Conservation (phyloP, 352 stramenopile genomes). For the Phytopythium aichiense region DNA sequence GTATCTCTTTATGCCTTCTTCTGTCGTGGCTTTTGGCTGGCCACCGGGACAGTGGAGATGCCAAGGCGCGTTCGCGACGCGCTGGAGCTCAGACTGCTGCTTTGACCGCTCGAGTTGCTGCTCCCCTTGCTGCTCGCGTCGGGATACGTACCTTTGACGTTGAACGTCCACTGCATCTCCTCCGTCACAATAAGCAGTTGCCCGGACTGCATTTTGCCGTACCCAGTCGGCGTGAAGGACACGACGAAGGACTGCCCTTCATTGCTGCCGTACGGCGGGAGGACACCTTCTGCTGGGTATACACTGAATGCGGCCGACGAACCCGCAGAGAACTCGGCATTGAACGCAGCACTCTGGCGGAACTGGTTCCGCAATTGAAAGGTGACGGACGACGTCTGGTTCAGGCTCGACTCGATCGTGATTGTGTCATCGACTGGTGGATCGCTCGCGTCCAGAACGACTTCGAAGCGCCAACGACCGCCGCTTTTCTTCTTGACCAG, state of each 20-base stretch:
- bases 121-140: slow-evolving; percentile 38
- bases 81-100: slow-evolving; percentile 44
- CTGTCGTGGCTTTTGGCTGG: not conserved
- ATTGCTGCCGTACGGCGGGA: slow-evolving; percentile 70
- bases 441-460: slow-evolving; percentile 76
- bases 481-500: slow-evolving; percentile 77
- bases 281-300: slow-evolving; percentile 65
- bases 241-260: slow-evolving; percentile 81
- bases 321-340: slow-evolving; percentile 83
- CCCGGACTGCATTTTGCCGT: slow-evolving; percentile 88
- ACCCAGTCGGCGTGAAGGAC: slow-evolving; percentile 89
- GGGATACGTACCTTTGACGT: slow-evolving; percentile 86
- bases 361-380: slow-evolving; percentile 91
- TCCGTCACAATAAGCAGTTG: slow-evolving; percentile 86
- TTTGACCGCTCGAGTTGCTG: slow-evolving; percentile 22
- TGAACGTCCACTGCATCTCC: slow-evolving; percentile 93
- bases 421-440: slow-evolving; percentile 85
- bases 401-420: slow-evolving; percentile 82
- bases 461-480: slow-evolving; percentile 85
- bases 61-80: slow-evolving; percentile 35
- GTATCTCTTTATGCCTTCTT: not conserved
- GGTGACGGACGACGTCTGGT: slow-evolving; percentile 77
- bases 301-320: slow-evolving; percentile 89
- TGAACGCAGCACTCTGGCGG: slow-evolving; percentile 59
- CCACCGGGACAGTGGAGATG: slow-evolving; percentile 9